These are phyloP conservation scores for Coemansia asiatica DNA, from an alignment of 192 early-diverging fungal species.

Conservation along the genomic window DNA sequence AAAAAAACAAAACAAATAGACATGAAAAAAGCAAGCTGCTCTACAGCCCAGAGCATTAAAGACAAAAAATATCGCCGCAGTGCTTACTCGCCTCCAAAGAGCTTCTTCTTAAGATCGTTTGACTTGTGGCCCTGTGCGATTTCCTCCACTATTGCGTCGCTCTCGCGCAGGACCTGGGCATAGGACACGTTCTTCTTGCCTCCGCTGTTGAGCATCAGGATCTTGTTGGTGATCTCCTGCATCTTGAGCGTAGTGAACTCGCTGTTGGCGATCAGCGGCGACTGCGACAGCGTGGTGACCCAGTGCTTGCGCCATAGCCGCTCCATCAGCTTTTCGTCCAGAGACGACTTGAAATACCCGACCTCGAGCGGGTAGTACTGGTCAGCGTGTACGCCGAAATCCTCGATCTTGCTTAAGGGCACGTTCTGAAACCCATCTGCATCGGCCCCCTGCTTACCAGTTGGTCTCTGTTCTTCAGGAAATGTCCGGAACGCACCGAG, in stretches of 20 bases:
- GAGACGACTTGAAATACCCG: conserved; percentile 87
- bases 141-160: conserved; percentile 46
- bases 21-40: too few relatives aligned
- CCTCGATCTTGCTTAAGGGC: conserved; percentile 93
- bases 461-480: conserved; percentile 61
- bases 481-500: conserved; percentile 99
- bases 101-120: conserved; percentile 38
- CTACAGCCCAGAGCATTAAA: background rate
- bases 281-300: conserved; percentile 93
- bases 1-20: background rate
- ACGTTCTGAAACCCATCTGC: conserved; percentile 52
- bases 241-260: conserved; percentile 49
- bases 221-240: conserved; percentile 42
- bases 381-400: conserved; percentile 94
- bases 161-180: conserved; percentile 36
- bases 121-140: conserved; percentile 45
- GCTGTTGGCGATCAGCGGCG: conserved; percentile 77
- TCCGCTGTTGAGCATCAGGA: conserved; percentile 27
- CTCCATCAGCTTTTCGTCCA: conserved; percentile 85
- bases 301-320: conserved; percentile 98
- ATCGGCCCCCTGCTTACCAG: conserved; percentile 4
- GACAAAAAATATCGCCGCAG: background rate
- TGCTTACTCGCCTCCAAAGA: conserved; percentile 20
- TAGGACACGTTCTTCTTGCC: conserved; percentile 31
- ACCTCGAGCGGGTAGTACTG: conserved; percentile 87